These are phyloP conservation scores for Salix udensis DNA, from an alignment of 345 rosid species.

Conservation along the genomic window DNA sequence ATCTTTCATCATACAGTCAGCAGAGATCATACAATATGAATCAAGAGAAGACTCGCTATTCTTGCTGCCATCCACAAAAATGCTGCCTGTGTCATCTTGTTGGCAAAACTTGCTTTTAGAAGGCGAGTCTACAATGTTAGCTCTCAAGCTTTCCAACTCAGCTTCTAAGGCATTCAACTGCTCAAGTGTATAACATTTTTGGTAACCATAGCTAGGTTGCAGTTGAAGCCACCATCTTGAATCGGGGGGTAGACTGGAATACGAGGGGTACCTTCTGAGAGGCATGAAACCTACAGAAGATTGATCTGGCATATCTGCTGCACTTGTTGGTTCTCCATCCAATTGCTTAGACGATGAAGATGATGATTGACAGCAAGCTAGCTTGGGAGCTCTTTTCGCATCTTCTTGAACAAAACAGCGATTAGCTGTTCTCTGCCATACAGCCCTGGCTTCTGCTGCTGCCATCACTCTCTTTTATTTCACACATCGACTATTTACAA, in stretches of 20 bases:
- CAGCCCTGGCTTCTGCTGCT: constrained; percentile 85
- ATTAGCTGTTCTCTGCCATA: constrained; percentile 85
- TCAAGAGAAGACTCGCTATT: constrained; percentile 11
- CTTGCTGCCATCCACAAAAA: constrained; percentile 1
- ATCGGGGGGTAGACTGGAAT: constrained; percentile 45
- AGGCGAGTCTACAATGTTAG: constrained; percentile 22
- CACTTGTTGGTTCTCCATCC: constrained; percentile 46
- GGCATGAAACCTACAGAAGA: constrained; percentile 54
- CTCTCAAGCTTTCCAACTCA: constrained; percentile 43
- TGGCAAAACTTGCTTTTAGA: constrained; percentile 14
- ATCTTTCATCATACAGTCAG: constrained; percentile 14
- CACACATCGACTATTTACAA: constrained; percentile 24
- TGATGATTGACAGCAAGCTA: constrained; percentile 86
- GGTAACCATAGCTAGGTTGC: constrained; percentile 58
- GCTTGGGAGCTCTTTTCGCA: constrained; percentile 92
- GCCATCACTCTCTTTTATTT: constrained; percentile 55
- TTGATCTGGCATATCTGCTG: constrained; percentile 37
- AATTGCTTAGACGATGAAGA: constrained; percentile 48
- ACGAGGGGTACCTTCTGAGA: constrained; percentile 43
- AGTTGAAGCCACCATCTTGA: constrained; percentile 70
- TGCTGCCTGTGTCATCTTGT: background rate
- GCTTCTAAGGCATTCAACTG: constrained; percentile 42
- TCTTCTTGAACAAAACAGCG: constrained; percentile 98
- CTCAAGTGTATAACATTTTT: constrained; percentile 47
- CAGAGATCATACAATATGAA: constrained; percentile 1